Evolutionary conservation across 1,139 yeast genomes (phyloP), one percentile per base, ranked within the genome.

Genomic region (Yamadazyma sp.): DNA sequence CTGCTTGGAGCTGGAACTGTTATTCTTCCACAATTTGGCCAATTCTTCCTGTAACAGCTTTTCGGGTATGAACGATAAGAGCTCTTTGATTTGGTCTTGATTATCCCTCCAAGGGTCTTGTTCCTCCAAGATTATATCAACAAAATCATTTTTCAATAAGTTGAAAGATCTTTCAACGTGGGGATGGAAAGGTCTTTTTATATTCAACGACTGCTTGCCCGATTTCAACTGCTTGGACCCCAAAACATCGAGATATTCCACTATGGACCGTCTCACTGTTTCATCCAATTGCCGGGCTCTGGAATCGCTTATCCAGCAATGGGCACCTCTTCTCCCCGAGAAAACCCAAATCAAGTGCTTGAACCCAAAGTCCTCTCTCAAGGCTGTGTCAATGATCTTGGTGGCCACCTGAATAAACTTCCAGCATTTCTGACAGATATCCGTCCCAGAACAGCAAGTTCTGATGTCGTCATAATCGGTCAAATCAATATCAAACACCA

Each of bases 291-390:
- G 57, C 41, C 97, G 70, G 0, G 97, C 96, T 37, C 91, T 69
- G 39, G 77, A 64, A 58, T 94, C 98, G 61, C 96, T 87, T 18
- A 92, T 76, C 99, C 99, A 92, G 53, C 98, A 95, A 72, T 92
- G 99, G 18, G 95, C 96, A 61, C 99, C 99, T 75, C 99, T 86
- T 70, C 99, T 83, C 35, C 99, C 99, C 0, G 97, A 88, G 58
- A 88, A 92, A 2, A 92, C 96, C 98, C 98, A 92, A 34, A 92
- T 69, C 56, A 89, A 69, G 59, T 88, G 83, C 41, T 81, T 67
- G 61, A 88, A 91, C 0, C 97, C 98, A 64, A 94, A 92, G 61
- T 92, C 98, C 37, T 88, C 87, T 41, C 79, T 68, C 41, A 92
- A 68, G 0, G 95, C 84, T 1, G 64, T 56, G 43, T 87, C 89